Percentiles rank a stretch among this genome's conserved stretches.
These are phyloP conservation scores for Fusarium algeriense DNA, from an alignment of 2,329 filamentous ascomycete species.

Conservation along the genomic window DNA sequence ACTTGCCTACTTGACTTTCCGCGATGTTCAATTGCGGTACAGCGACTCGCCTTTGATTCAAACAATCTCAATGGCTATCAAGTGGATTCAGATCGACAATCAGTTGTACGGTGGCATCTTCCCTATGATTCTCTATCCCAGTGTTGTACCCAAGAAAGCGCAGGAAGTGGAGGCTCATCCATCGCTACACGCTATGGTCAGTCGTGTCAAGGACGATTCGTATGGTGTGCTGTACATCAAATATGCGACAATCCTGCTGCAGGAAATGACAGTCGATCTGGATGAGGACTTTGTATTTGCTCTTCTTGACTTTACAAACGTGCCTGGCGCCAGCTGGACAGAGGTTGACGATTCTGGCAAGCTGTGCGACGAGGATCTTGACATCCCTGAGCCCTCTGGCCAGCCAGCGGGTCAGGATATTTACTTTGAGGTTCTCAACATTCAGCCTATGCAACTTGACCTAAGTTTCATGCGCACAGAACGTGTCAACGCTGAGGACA, in stretches of 20 bases:
- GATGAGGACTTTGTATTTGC: conserved; percentile 99
- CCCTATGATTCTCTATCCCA: conserved; percentile 96
- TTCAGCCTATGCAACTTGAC: conserved; percentile 98
- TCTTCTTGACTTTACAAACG: conserved; percentile 92
- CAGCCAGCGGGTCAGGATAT: conserved; percentile 91
- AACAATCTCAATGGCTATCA: conserved; percentile 88
- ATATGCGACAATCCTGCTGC: conserved; percentile 91
- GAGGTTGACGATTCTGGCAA: conserved; percentile 78
- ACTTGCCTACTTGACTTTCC: conserved; percentile 91
- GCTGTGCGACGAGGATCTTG: conserved; percentile 88
- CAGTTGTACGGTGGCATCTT: conserved; percentile 98
- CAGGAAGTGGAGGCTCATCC: conserved; percentile 97
- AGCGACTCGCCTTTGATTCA: conserved; percentile 95
- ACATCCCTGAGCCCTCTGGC: conserved; percentile 91
- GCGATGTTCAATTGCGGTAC: conserved; percentile 91
- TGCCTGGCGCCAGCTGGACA: conserved; percentile 87
- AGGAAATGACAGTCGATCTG: conserved; percentile 98
- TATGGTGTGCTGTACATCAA: conserved; percentile 99
- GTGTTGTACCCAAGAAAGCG: conserved; percentile 95
- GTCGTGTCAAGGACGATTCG: conserved; percentile 96
- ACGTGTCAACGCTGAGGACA: conserved; percentile 95
- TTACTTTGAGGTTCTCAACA: conserved; percentile 96
- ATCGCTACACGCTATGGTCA: conserved; percentile 91
- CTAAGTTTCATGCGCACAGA: conserved; percentile 97
- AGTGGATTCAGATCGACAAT: conserved; percentile 99